A percentile compares a stretch with the other conserved stretches of the same genome.
phyloP scores from a whole-genome alignment of 257 asterid species.

The Primulina tabacum region DNA sequence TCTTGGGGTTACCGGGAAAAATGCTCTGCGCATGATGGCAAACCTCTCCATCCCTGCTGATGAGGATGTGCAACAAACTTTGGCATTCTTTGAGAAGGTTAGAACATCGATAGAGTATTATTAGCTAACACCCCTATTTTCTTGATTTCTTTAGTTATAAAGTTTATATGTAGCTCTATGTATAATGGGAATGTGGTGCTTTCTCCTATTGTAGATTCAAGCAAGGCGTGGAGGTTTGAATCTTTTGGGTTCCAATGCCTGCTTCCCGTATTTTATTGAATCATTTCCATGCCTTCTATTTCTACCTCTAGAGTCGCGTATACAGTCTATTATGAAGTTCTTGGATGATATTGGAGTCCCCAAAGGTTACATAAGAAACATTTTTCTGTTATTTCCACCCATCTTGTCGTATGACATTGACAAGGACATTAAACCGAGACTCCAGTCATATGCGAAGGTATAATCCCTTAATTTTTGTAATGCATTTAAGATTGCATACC shows the following conservation, averaged over 20 bases:
- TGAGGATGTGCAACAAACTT: conserved; percentile 88
- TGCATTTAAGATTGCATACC: not conserved
- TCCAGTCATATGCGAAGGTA: conserved; percentile 61
- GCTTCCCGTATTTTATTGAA: conserved; percentile 72
- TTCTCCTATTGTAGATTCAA: conserved; percentile 50
- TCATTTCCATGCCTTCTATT: conserved; percentile 79
- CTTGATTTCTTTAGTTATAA: not conserved
- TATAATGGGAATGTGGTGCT: conserved; percentile 2
- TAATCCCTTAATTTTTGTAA: not conserved
- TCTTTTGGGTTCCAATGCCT: conserved; percentile 55
- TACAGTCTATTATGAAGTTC: conserved; percentile 55
- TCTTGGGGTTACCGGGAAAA: conserved; percentile 47
- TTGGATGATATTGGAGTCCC: conserved; percentile 69
- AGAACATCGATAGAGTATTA: not conserved
- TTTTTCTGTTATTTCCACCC: conserved; percentile 75
- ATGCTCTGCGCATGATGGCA: conserved; percentile 81
- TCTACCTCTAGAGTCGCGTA: conserved; percentile 53
- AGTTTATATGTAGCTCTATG: not conserved
- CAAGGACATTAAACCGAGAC: conserved; percentile 67
- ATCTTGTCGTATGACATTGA: conserved; percentile 57
- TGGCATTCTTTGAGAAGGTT: conserved; percentile 92
- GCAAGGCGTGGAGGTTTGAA: conserved; percentile 95
- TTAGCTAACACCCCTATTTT: not conserved
- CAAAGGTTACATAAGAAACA: conserved; percentile 37
- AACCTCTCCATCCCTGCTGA: conserved; percentile 69